phyloP scores from a whole-genome alignment of 2,329 filamentous ascomycete species.

The Arthrocladium fulminans region DNA sequence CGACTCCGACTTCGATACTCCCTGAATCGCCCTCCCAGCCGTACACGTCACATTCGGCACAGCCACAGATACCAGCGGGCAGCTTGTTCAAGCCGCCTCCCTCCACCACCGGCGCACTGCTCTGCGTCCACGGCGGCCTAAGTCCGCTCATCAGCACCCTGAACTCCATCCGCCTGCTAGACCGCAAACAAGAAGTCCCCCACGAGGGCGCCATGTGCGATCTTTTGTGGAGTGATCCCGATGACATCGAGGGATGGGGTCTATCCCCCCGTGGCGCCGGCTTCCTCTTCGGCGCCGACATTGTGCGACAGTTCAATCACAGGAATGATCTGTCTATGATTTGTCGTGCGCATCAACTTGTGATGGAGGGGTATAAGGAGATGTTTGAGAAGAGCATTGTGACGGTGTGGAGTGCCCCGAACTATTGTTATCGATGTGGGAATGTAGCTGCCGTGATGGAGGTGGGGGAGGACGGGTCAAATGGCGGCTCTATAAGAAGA shows the following conservation, averaged over 20 bases:
- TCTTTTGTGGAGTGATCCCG: conserved; percentile 92
- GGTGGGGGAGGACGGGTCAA: conserved; percentile 55
- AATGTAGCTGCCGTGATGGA: conserved; percentile 95
- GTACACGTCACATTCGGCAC: conserved; percentile 30
- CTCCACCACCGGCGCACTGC: conserved; percentile 64
- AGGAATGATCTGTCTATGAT: conserved; percentile 86
- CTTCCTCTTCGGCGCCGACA: conserved; percentile 90
- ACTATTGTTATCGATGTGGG: conserved; percentile 93
- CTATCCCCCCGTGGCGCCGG: conserved; percentile 87
- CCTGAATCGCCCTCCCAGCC: too few relatives aligned
- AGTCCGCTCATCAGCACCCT: conserved; percentile 86
- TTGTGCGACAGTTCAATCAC: conserved; percentile 93
- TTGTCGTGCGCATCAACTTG: conserved; percentile 88
- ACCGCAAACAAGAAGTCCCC: conserved; percentile 95
- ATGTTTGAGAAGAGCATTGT: conserved; percentile 97
- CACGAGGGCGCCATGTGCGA: conserved; percentile 99
- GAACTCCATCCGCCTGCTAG: conserved; percentile 88
- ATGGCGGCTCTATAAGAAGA: conserved; percentile 39
- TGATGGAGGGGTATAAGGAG: conserved; percentile 99
- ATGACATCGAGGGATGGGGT: conserved; percentile 96
- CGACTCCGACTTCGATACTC: not conserved
- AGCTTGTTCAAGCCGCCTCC: conserved; percentile 21
- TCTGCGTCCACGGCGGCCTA: conserved; percentile 91
- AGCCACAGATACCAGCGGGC: conserved; percentile 27
- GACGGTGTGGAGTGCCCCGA: conserved; percentile 96